A percentile compares a stretch with the other conserved stretches of the same genome.
These are phyloP conservation scores for Tetrahymena elliotti DNA, from an alignment of 73 alveolate species.

Conservation along the genomic window DNA sequence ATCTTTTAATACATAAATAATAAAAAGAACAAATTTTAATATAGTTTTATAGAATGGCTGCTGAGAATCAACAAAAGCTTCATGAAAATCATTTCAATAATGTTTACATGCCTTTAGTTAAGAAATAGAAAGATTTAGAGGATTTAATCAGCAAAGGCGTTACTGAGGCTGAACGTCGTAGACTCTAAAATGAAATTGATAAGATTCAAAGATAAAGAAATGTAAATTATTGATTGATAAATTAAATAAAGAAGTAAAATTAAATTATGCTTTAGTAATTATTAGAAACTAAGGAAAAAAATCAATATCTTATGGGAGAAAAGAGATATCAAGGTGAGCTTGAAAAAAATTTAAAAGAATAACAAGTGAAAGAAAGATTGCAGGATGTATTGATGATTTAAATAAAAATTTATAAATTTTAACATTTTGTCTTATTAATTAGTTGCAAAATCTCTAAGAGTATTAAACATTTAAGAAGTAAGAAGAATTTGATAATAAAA, in stretches of 20 bases:
- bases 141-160: not conserved
- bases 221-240: not conserved
- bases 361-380: not conserved
- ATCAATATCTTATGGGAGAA: not conserved
- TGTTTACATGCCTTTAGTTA: not conserved
- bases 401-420: no score
- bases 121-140: not conserved
- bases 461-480: not conserved
- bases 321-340: not conserved
- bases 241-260: no score
- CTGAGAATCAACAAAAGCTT: not conserved
- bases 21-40: not conserved
- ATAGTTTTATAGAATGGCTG: not conserved
- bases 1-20: no score
- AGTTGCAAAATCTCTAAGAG: not conserved
- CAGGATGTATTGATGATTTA: no score
- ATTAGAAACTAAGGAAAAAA: not conserved
- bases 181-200: not conserved
- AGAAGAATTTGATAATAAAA: not conserved
- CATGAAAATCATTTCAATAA: not conserved
- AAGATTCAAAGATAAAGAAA: not conserved
- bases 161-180: not conserved
- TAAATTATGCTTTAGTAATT: not conserved
- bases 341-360: not conserved
- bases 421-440: no score